Evolutionary conservation across 2,329 filamentous ascomycete genomes (phyloP).

Genomic region (Aspergillus latus): DNA sequence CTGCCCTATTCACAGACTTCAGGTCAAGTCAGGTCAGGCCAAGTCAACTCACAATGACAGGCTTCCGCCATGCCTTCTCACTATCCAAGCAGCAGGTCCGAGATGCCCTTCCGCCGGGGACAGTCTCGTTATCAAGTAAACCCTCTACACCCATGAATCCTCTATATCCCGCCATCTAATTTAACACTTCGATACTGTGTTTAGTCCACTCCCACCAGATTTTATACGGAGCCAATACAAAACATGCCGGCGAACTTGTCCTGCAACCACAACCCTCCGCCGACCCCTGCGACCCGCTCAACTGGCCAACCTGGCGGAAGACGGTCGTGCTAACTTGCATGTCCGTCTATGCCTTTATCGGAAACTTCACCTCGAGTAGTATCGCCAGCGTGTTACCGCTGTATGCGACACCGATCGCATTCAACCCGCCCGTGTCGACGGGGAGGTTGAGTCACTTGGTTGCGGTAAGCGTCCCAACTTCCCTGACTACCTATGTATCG

Average conservation of each 20-base stretch:
- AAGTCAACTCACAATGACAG: conserved; percentile 3
- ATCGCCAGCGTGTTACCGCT: conserved; percentile 15
- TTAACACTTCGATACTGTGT: neutral
- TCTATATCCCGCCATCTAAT: neutral
- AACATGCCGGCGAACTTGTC: conserved; percentile 10
- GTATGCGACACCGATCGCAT: conserved; percentile 13
- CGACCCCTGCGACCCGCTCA: conserved; percentile 12
- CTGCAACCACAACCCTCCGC: conserved; percentile 12
- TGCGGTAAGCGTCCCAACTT: conserved; percentile 1
- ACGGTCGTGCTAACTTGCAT: conserved; percentile 3
- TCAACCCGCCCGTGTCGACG: conserved; percentile 12
- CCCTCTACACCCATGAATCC: too few relatives aligned
- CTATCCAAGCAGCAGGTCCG: conserved; percentile 9
- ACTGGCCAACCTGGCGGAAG: conserved; percentile 15
- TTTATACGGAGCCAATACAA: neutral
- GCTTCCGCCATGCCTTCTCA: conserved; percentile 13
- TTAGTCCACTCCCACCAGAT: conserved; percentile 6
- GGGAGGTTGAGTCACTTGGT: conserved; percentile 14
- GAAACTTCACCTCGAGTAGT: conserved; percentile 12
- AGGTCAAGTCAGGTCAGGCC: too few relatives aligned
- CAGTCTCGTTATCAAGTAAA: conserved; percentile 9
- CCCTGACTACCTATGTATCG: too few relatives aligned
- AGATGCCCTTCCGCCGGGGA: conserved; percentile 11
- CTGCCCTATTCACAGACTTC: neutral
- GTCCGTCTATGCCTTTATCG: conserved; percentile 12